Evolutionary conservation across 345 rosid genomes (phyloP), one percentile per base, ranked within the genome.

Genomic region (Eucalyptus cloeziana): DNA sequence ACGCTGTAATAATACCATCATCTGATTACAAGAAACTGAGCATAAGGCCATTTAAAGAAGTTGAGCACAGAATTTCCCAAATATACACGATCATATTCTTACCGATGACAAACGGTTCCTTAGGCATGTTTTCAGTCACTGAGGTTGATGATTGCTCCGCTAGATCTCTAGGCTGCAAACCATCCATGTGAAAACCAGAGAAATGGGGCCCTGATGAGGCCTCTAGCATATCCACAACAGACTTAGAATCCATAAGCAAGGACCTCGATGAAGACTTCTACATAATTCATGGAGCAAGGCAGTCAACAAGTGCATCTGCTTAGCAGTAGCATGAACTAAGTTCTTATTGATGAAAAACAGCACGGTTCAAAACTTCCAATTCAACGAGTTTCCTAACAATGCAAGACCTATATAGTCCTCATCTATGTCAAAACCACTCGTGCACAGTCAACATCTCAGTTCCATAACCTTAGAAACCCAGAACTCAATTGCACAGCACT

Each of bases 21-120:
- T 64, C 40, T 76, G 85, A 76, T 21, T 40, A 52, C 67, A 86
- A 52, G 58, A 86, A 50, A 33, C 27, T 12, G 62, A 86, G 62
- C 4, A 13, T 76, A 11, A 76, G 87, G 87, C 27, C 62, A 86
- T 27, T 52, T 31, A 51, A 22, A 33, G 49, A 30, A 50, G 56
- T 21, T 33, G 87, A 52, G 62, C 9, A 40, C 30, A 40, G 15
- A 6, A 43, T 86, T 58, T 22, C 67, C 45, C 14, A 52, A 50
- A 17, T 27, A 21, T 24, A 31, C 27, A 52, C 6, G 3, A 76
- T 76, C 47, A 40, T 58, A n/a, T 52, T 58, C 96, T 93, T 62
- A 96, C 99, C 99, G 54, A 97, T 97, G n/a, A 97, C 96, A 94
- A 97, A 97, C 56, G 99, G 99, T 91, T 97, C 97, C 85, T 94